phyloP scores from a whole-genome alignment of 1,284 basidiomycete species.

The Papiliotrema nemorosa region DNA sequence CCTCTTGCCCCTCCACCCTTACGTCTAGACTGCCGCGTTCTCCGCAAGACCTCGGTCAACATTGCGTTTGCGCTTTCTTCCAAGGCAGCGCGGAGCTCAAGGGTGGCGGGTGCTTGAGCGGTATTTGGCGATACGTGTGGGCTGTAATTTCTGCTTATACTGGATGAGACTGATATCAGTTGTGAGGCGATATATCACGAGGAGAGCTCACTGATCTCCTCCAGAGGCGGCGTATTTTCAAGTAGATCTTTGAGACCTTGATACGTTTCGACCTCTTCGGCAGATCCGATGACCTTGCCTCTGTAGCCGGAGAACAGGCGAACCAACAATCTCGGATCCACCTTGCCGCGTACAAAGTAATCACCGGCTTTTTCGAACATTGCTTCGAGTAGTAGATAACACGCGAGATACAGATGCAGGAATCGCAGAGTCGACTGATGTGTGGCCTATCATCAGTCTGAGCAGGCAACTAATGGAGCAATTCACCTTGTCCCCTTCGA shows the following conservation, averaged over 20 bases:
- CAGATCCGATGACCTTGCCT: constrained; percentile 40
- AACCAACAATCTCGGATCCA: constrained; percentile 48
- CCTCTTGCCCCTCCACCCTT: constrained; percentile 41
- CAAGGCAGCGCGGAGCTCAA: constrained; percentile 34
- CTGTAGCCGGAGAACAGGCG: constrained; percentile 46
- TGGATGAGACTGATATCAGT: constrained; percentile 33
- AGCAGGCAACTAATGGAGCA: not conserved
- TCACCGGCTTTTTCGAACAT: constrained; percentile 49
- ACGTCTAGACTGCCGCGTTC: constrained; percentile 43
- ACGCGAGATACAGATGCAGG: constrained; percentile 48
- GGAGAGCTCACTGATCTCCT: constrained; percentile 48
- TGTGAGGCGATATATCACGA: not conserved
- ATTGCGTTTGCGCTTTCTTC: constrained; percentile 42
- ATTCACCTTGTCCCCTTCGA: constrained; percentile 42
- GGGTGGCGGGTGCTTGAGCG: constrained; percentile 34
- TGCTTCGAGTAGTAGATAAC: constrained; percentile 41
- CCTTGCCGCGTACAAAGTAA: constrained; percentile 42
- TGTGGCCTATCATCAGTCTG: constrained; percentile 23
- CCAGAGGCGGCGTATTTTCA: constrained; percentile 32
- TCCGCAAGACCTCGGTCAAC: constrained; percentile 47
- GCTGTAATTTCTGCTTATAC: constrained; percentile 45
- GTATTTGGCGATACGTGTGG: constrained; percentile 46
- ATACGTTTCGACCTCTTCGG: constrained; percentile 46
- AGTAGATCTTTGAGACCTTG: constrained; percentile 42
- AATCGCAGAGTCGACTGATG: constrained; percentile 44